Base-by-base conservation (phyloP, 805 yeast species). In the Starmerella bombi region DNA sequence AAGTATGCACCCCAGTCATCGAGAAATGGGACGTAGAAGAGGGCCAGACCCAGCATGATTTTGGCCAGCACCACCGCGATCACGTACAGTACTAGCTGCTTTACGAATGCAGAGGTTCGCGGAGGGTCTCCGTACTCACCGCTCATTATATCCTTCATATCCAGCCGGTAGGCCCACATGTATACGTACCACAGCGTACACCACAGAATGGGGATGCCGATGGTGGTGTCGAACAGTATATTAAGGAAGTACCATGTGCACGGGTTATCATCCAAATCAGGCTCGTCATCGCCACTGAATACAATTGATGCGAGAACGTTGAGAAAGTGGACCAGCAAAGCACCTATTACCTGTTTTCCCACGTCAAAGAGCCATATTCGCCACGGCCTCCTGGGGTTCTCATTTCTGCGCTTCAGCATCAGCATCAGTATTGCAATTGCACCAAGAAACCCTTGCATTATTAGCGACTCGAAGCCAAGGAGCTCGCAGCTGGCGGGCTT, bases 171-270 rank as follows among this genome's bases (percentile, higher is more conserved):
- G 17, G 72, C 71, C 2, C 65, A 40, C 14, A 58, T 60, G 43
- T 70, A 70, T 16, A 50, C 47, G 40, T 50, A 49, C 50, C 50
- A 51, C 22, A 86, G 65, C 19, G 65, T 59, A 5, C 59, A 59
- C 74, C 82, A 80, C 20, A 80, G 62, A 2, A 88, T 71, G 5
- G 93, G 93, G 2, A 88, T 88, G 0, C 98, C 98, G 5, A 86
- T 69, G 0, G 98, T 88, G 32, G 97, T 86, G 59, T 88, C 98
- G 56, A 88, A 72, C 22, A 88, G 67, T 29, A 88, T 71, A 53
- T 82, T 88, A 40, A 91, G 64, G 55, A 88, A 88, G 63, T 91
- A 88, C 91, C 95, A 91, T 51, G 83, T 88, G 60, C 97, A 91
- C 6, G 94, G 93, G 46, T 77, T 77, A 36, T 70, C 72, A 28